Conservation (phyloP, 2,329 filamentous ascomycete species). For the Neonectria sp. region DNA sequence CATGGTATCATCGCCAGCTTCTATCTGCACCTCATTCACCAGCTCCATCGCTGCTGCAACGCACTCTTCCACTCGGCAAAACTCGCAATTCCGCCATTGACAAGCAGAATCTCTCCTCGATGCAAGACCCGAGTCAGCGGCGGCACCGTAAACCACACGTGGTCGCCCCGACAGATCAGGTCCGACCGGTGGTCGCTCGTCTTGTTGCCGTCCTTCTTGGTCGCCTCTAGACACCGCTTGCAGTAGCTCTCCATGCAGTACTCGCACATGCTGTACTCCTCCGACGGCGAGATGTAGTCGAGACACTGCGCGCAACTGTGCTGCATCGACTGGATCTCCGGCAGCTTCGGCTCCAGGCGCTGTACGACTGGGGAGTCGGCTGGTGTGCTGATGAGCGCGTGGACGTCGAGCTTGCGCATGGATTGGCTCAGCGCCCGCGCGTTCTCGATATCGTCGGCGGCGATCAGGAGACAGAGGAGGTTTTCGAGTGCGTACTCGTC, state of each 20-base stretch:
- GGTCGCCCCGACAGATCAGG: constrained; percentile 54
- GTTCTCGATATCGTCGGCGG: constrained; percentile 54
- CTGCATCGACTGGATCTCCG: constrained; percentile 52
- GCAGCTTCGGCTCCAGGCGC: constrained; percentile 54
- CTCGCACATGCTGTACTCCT: constrained; percentile 55
- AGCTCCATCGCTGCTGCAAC: constrained; percentile 51
- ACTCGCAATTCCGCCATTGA: constrained; percentile 49
- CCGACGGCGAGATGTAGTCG: constrained; percentile 49
- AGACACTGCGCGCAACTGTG: constrained; percentile 58
- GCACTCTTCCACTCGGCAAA: constrained; percentile 56
- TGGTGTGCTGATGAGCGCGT: constrained; percentile 46
- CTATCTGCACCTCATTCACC: not conserved
- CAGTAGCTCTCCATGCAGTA: constrained; percentile 59
- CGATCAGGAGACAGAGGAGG: constrained; percentile 57
- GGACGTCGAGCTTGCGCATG: constrained; percentile 55
- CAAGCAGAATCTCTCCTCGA: constrained; percentile 57
- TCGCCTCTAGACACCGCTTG: constrained; percentile 51
- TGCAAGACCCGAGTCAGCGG: constrained; percentile 54
- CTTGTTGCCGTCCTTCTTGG: constrained; percentile 50
- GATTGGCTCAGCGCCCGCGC: constrained; percentile 57
- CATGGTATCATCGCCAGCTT: not conserved
- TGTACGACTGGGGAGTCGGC: constrained; percentile 49
- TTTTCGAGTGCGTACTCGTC: constrained; percentile 60
- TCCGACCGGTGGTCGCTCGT: constrained; percentile 48
- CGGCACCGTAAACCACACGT: constrained; percentile 58